Evolutionary conservation across 1,139 yeast species (phyloP).

Genomic region (Saccharomyces hybrid): DNA sequence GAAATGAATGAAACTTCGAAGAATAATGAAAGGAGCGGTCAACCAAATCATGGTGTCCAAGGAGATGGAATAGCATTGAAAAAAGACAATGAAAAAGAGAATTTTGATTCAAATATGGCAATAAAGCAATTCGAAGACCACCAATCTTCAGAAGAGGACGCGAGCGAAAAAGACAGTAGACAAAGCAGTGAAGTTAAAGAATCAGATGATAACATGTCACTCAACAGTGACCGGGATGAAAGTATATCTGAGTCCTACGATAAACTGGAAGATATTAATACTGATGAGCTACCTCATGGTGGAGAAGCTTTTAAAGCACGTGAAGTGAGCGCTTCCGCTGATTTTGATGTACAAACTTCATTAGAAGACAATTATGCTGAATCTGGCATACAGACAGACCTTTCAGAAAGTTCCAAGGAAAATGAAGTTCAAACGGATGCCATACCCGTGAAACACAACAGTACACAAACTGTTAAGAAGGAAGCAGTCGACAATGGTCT

Average conservation of each 20-base stretch:
- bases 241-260: conserved; percentile 14
- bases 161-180: neutral
- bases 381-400: neutral
- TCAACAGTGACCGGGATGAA: conserved; percentile 4
- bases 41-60: conserved; percentile 3
- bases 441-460: neutral
- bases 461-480: conserved; percentile 10
- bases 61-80: neutral
- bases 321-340: neutral
- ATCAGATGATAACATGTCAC: neutral
- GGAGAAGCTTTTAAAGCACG: conserved; percentile 7
- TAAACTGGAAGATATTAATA: conserved; percentile 16
- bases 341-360: neutral
- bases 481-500: conserved; percentile 11
- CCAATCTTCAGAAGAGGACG: neutral
- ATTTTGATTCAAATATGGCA: neutral
- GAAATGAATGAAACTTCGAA: conserved; percentile 2
- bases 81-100: neutral
- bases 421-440: conserved; percentile 10
- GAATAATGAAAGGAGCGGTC: conserved; percentile 1
- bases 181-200: neutral
- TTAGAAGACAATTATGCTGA: neutral
- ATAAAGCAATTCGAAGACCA: neutral
- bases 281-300: neutral
- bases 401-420: conserved; percentile 3